A percentile compares a stretch with the other conserved stretches of the same genome.
Evolutionary conservation across 495 filamentous ascomycete species (phyloP).

Genomic region (Chaetomidium leptoderma): DNA sequence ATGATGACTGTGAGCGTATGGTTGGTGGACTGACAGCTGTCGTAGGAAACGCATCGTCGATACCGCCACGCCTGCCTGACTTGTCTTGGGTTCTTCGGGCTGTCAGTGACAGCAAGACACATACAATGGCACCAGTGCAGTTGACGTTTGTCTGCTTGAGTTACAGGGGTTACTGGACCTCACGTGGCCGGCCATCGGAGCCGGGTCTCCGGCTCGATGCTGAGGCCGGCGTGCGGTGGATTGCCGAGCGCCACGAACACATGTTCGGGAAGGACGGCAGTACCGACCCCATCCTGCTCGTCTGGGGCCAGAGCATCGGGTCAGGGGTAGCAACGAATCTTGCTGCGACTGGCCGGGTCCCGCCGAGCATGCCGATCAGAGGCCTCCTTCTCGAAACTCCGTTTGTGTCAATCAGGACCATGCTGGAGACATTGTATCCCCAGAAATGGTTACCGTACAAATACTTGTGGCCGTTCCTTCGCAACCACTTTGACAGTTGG

Average conservation of each 20-base stretch:
- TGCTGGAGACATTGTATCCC: slow-evolving; percentile 71
- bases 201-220: slow-evolving; percentile 62
- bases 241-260: slow-evolving; percentile 37
- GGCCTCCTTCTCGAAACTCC: slow-evolving; percentile 72
- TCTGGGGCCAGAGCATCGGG: slow-evolving; percentile 84
- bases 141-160: slow-evolving; percentile 63
- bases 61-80: slow-evolving; percentile 65
- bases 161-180: slow-evolving; percentile 78
- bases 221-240: slow-evolving; percentile 55
- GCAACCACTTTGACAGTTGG: slow-evolving; percentile 46
- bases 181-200: slow-evolving; percentile 62
- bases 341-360: slow-evolving; percentile 26
- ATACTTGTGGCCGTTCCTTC: slow-evolving; percentile 47
- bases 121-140: slow-evolving; percentile 19
- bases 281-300: slow-evolving; percentile 44
- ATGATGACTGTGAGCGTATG: background rate
- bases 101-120: slow-evolving; percentile 33
- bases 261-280: slow-evolving; percentile 18
- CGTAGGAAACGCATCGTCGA: slow-evolving; percentile 60
- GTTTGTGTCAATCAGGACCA: slow-evolving; percentile 65
- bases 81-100: slow-evolving; percentile 54
- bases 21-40: slow-evolving; percentile 28
- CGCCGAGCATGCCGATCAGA: slow-evolving; percentile 24
- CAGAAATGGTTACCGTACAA: slow-evolving; percentile 77
- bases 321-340: slow-evolving; percentile 54